Evolutionary conservation across 768 basidiomycete genomes (phyloP), one percentile per base, ranked within the genome.

Genomic region (Mycena kentingensis): DNA sequence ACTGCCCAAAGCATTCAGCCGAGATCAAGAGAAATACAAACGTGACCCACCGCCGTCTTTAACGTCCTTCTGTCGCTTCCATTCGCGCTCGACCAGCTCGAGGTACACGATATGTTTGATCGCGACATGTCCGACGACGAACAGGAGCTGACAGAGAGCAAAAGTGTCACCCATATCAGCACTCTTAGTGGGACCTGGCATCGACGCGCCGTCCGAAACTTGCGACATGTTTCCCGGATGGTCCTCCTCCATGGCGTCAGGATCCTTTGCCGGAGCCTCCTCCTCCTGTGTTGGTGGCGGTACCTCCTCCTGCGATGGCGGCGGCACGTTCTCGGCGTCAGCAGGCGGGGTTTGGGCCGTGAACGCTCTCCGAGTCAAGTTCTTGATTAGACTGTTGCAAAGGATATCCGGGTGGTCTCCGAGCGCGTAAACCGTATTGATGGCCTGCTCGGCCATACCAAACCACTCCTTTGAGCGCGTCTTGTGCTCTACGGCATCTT

Each of bases 31-130:
- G 22, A n/a, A 24, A 29, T 36, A 7, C 42, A 38, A 35, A 43
- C 25, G 34, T 4, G 12, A 68, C 83, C 32, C 59, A 91, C 94
- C 87, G 51, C 85, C 76, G 19, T 86, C 84, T 56, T 83, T 87
- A 65, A 90, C 91, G 54, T 97, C 94, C 72, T 97, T 98, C 69
- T 96, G 88, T 10, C 95, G 76, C 73, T 99, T 99, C 84, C 92
- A 90, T 65, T 99, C 96, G 29, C 95, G 75, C 68, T 99, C 97
- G 19, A 98, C 88, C 43, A 97, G 77, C 67, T 99, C 97, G 18
- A 99, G 81, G 64, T 91, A 97, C 15, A 96, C 94, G 51, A 98
- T 92, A 43, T 99, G 96, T 69, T 98, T 98, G 72, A 98, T 92
- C 11, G 96, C 93, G 25, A 96, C 90, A 67, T 98, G 97, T 0